Conservation (phyloP, 768 basidiomycete genomes). For the Suillus subluteus region DNA sequence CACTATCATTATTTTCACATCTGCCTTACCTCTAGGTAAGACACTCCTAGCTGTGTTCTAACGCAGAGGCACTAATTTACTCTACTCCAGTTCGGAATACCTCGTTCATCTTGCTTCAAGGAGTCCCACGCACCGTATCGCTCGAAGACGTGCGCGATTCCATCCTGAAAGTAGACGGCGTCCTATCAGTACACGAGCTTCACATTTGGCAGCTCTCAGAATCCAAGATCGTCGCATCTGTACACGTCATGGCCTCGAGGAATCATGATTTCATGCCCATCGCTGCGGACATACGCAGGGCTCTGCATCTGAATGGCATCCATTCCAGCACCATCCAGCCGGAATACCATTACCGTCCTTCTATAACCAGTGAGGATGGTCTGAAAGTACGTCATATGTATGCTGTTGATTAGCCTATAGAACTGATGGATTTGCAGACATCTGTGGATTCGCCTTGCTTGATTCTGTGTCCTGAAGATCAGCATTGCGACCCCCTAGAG, state of each 20-base stretch:
- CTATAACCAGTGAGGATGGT: conserved; percentile 43
- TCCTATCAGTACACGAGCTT: conserved; percentile 83
- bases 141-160: conserved; percentile 82
- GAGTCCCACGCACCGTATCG: conserved; percentile 87
- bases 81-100: conserved; percentile 71
- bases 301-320: conserved; percentile 88
- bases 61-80: conserved; percentile 12
- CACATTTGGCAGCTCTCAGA: conserved; percentile 99
- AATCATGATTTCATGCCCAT: conserved; percentile 91
- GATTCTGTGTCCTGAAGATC: conserved; percentile 73
- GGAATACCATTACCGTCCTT: conserved; percentile 60
- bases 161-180: conserved; percentile 83
- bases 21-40: conserved; percentile 87
- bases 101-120: conserved; percentile 93
- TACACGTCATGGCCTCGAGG: conserved; percentile 86
- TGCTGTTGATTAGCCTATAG: conserved; percentile 8
- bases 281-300: conserved; percentile 80
- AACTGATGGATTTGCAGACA: conserved; percentile 37
- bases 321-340: conserved; percentile 96
- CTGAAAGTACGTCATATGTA: conserved; percentile 46
- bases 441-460: conserved; percentile 65
- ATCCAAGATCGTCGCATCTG: conserved; percentile 91
- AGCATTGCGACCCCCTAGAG: conserved; percentile 66
- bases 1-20: conserved; percentile 95
- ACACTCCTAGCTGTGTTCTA: conserved; percentile 14